A percentile compares a stretch with the other conserved stretches of the same genome.
These are phyloP conservation scores for Guyanaporus albipodus DNA, from an alignment of 768 basidiomycete species.

Conservation along the genomic window DNA sequence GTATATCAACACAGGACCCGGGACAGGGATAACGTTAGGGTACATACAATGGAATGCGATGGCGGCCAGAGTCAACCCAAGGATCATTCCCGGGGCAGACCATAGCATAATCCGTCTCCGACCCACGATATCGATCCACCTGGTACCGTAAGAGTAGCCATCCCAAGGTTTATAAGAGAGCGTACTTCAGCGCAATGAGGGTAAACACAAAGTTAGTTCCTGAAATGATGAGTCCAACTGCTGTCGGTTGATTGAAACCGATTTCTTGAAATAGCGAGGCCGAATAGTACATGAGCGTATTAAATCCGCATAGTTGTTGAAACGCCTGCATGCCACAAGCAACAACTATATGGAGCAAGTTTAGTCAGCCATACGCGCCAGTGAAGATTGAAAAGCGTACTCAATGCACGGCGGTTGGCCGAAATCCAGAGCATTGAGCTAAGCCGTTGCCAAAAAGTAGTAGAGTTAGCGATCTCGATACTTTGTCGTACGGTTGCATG, in stretches of 20 bases:
- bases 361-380: neutral
- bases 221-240: conserved; percentile 74
- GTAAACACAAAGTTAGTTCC: conserved; percentile 80
- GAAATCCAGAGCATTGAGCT: conserved; percentile 52
- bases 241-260: conserved; percentile 79
- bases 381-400: conserved; percentile 34
- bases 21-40: too few relatives aligned
- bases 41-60: conserved; percentile 53
- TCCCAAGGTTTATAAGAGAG: neutral
- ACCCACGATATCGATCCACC: conserved; percentile 63
- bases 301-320: conserved; percentile 84
- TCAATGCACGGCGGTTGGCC: conserved; percentile 64
- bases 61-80: conserved; percentile 59
- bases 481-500: conserved; percentile 57
- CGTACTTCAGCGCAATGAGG: conserved; percentile 62
- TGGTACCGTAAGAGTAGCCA: neutral
- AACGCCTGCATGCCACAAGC: conserved; percentile 79
- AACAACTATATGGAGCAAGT: conserved; percentile 43
- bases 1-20: neutral
- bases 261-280: conserved; percentile 78
- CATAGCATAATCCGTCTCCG: conserved; percentile 65
- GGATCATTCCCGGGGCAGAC: conserved; percentile 70
- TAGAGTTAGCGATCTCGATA: conserved; percentile 56
- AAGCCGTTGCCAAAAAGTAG: conserved; percentile 55
- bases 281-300: conserved; percentile 73